A percentile compares a stretch with the other conserved stretches of the same genome.
Evolutionary conservation across 2,329 filamentous ascomycete species (phyloP).

Genomic region (Eurotiales sp.): DNA sequence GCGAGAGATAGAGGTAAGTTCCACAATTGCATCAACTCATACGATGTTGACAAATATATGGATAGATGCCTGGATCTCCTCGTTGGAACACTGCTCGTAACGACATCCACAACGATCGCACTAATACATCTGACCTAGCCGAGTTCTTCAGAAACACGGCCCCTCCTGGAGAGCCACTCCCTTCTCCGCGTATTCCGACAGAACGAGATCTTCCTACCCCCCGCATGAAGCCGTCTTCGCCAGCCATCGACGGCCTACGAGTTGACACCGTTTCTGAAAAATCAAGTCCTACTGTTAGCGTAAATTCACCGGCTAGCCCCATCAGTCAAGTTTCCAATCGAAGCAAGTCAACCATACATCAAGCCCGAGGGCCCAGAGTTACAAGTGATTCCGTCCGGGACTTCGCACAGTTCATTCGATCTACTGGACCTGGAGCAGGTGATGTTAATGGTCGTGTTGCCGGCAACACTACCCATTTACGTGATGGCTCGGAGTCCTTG

Average conservation of each 20-base stretch:
- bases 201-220: slow-evolving; percentile 16
- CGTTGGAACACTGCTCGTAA: slow-evolving; percentile 28
- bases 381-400: slow-evolving; percentile 70
- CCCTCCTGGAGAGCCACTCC: slow-evolving; percentile 27
- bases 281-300: slow-evolving; percentile 4
- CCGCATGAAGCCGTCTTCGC: slow-evolving; percentile 3
- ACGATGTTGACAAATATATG: slow-evolving; percentile 6
- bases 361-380: slow-evolving; percentile 69
- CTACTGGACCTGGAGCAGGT: slow-evolving; percentile 52
- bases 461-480: slow-evolving; percentile 2
- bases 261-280: slow-evolving; percentile 19
- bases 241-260: slow-evolving; percentile 15
- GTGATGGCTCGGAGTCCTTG: slow-evolving; percentile 10
- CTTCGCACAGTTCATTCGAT: slow-evolving; percentile 85
- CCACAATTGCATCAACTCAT: background rate
- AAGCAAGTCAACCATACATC: slow-evolving; percentile 24
- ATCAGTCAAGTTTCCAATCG: slow-evolving; percentile 8
- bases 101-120: slow-evolving; percentile 14
- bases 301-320: slow-evolving; percentile 13
- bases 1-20: slow-evolving; percentile 68
- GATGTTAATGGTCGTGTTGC: slow-evolving; percentile 14
- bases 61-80: slow-evolving; percentile 31
- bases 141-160: slow-evolving; percentile 36
- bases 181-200: slow-evolving; percentile 19
- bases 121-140: slow-evolving; percentile 34